These are phyloP conservation scores for Zygoascus sp. DNA, from an alignment of 1,139 yeast species.

Conservation along the genomic window DNA sequence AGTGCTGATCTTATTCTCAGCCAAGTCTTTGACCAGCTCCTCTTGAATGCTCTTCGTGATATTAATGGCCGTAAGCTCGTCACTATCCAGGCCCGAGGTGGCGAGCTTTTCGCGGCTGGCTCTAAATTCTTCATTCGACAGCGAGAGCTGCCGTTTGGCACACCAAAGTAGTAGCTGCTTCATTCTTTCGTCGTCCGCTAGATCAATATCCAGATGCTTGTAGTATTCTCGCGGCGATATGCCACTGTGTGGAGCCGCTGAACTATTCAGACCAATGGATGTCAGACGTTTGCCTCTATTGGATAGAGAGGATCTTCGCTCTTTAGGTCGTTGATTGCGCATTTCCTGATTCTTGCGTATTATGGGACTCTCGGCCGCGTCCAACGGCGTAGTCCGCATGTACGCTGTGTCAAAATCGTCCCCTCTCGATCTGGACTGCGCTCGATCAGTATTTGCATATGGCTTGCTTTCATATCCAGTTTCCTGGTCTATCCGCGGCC, in stretches of 20 bases:
- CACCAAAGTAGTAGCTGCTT: constrained; percentile 70
- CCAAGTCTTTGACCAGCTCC: constrained; percentile 55
- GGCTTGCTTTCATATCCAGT: neutral
- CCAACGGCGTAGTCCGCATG: neutral
- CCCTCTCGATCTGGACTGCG: neutral
- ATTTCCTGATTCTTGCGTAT: constrained; percentile 38
- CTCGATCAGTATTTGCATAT: neutral
- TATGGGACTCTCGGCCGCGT: constrained; percentile 39
- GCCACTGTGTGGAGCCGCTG: constrained; percentile 62
- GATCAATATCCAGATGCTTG: constrained; percentile 55
- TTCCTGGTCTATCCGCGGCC: neutral
- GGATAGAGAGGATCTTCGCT: constrained; percentile 31
- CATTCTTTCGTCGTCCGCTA: constrained; percentile 73
- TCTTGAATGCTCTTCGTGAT: constrained; percentile 61
- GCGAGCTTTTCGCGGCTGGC: constrained; percentile 22
- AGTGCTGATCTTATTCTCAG: constrained; percentile 54
- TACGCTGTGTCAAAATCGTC: neutral
- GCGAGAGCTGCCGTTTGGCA: constrained; percentile 46
- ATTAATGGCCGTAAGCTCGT: constrained; percentile 28
- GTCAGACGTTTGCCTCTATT: constrained; percentile 66
- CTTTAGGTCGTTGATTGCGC: constrained; percentile 29
- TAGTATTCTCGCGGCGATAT: constrained; percentile 54
- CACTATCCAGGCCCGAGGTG: constrained; percentile 12
- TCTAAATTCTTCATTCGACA: constrained; percentile 33
- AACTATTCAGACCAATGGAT: constrained; percentile 70